phyloP scores from a whole-genome alignment of 2,329 filamentous ascomycete species.

The Metarhizium robertsii region DNA sequence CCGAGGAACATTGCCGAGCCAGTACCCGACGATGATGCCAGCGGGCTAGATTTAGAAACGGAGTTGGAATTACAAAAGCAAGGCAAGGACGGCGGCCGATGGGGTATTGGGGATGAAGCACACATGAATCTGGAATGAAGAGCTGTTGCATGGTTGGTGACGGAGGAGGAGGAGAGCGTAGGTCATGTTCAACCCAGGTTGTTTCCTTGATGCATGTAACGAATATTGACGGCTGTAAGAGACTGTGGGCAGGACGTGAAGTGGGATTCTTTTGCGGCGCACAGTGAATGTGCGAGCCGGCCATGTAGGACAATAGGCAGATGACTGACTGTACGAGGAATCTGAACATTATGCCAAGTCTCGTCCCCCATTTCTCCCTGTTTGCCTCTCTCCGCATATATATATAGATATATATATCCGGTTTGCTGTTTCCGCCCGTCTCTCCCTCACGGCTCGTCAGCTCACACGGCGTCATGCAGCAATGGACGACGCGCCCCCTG shows the following conservation, averaged over 20 bases:
- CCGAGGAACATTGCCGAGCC: conserved; percentile 34
- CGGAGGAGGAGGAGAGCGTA: neutral
- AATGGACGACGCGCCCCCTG: neutral
- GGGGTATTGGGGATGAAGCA: conserved; percentile 77
- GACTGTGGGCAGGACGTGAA: neutral
- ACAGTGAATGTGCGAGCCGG: neutral
- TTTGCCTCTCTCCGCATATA: neutral
- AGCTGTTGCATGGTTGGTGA: neutral
- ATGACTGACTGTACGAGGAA: neutral
- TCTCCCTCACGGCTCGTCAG: neutral
- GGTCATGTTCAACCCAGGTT: neutral
- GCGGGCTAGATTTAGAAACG: conserved; percentile 32
- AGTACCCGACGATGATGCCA: conserved; percentile 32
- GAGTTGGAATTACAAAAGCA: conserved; percentile 44
- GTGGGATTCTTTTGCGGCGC: neutral
- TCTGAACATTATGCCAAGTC: neutral
- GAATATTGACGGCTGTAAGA: neutral
- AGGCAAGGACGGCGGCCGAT: conserved; percentile 48
- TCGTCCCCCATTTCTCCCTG: neutral
- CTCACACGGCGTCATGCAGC: neutral
- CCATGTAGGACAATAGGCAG: neutral
- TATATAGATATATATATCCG: too few relatives aligned
- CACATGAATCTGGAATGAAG: conserved; percentile 69
- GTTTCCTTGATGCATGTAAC: neutral
- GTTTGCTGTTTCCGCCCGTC: neutral